phyloP scores from a whole-genome alignment of 192 early-diverging fungal genomes.

The Coemansia asiatica region DNA sequence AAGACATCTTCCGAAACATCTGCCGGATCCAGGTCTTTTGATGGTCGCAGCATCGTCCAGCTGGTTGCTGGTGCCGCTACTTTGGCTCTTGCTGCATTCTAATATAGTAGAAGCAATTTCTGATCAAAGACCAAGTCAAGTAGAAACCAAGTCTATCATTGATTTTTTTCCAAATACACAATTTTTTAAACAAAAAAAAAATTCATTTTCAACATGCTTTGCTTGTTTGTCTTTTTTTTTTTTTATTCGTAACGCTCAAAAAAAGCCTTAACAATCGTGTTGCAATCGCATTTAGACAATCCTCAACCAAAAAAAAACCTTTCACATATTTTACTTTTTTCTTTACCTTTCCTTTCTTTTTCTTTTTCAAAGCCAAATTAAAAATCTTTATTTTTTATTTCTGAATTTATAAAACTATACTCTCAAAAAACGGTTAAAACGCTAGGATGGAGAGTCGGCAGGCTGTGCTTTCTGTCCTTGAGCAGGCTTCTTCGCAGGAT shows the following conservation, averaged over 20 bases:
- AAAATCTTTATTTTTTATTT: neutral
- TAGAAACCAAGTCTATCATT: too few species aligned
- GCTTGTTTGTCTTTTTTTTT: too few species aligned
- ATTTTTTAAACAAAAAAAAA: too few species aligned
- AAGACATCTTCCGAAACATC: constrained; percentile 3
- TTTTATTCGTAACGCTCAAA: too few species aligned
- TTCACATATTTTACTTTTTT: neutral
- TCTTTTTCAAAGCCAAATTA: neutral
- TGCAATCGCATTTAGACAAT: neutral
- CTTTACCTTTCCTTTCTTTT: neutral
- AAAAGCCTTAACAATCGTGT: too few species aligned
- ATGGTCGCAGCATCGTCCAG: neutral
- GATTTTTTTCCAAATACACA: too few species aligned
- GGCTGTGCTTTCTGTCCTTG: constrained; percentile 52
- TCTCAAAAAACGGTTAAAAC: neutral
- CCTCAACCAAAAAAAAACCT: neutral
- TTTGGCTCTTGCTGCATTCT: neutral
- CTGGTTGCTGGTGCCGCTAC: neutral
- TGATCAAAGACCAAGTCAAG: too few species aligned
- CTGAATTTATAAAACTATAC: neutral
- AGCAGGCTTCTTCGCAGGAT: constrained; percentile 70
- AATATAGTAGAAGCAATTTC: too few species aligned
- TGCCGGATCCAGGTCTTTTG: neutral
- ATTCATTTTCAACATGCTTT: too few species aligned
- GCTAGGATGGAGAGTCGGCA: constrained; percentile 17